These are phyloP conservation scores for Tetrapyrgos nigripes DNA, from an alignment of 1,284 basidiomycete genomes.

Conservation along the genomic window DNA sequence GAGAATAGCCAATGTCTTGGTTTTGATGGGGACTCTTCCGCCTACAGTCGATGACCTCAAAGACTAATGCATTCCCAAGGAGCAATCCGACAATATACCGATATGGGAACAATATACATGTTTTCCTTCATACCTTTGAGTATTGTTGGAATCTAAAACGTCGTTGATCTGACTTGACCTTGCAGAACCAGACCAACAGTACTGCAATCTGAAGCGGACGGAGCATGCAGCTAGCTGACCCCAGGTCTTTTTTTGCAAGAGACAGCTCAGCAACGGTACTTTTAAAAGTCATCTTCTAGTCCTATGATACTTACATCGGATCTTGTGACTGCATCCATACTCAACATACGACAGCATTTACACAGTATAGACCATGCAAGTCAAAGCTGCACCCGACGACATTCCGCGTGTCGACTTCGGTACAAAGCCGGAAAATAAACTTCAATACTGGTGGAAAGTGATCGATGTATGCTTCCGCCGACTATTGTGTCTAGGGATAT, in stretches of 20 bases:
- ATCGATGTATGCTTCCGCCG: not conserved
- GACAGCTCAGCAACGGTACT: too few species aligned
- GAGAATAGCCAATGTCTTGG: too few species aligned
- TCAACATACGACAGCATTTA: not conserved
- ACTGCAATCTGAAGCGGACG: too few species aligned
- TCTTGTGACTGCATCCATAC: not conserved
- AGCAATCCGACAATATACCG: not conserved
- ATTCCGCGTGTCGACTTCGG: slow-evolving; percentile 14
- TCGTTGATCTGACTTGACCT: too few species aligned
- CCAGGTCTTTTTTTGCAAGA: too few species aligned
- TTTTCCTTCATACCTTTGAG: not conserved
- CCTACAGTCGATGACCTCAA: too few species aligned
- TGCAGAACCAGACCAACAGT: too few species aligned
- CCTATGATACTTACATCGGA: not conserved
- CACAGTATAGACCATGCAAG: not conserved
- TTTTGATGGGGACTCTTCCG: too few species aligned
- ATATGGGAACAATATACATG: not conserved
- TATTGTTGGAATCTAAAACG: too few species aligned
- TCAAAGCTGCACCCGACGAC: slow-evolving; percentile 11
- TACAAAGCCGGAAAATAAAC: slow-evolving; percentile 13
- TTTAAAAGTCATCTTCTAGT: not conserved
- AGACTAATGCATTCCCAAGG: not conserved
- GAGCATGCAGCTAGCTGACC: too few species aligned
- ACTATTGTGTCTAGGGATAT: slow-evolving; percentile 1
- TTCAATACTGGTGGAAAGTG: not conserved